Conservation (phyloP, 306 rosid species). For the Medicago lupulina region DNA sequence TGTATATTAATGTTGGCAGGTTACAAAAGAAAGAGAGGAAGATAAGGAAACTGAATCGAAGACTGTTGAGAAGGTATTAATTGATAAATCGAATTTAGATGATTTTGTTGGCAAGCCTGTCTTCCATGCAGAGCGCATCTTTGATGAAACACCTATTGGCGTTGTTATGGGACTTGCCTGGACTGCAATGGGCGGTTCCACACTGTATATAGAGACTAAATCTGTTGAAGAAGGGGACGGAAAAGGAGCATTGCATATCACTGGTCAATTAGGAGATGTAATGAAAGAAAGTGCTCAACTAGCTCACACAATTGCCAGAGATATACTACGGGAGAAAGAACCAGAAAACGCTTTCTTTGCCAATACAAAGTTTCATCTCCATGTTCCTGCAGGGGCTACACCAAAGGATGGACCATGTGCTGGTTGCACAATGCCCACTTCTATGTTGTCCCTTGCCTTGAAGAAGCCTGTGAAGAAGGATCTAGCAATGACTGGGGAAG, state of each 20-base stretch:
- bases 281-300: constrained; percentile 99
- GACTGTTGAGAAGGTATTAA: constrained; percentile 57
- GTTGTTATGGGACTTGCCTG: constrained; percentile 99
- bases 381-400: constrained; percentile 97
- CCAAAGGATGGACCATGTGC: constrained; percentile 99
- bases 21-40: constrained; percentile 46
- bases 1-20: constrained; percentile 57
- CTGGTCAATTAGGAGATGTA: constrained; percentile 99
- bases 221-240: constrained; percentile 87
- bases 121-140: constrained; percentile 96
- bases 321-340: constrained; percentile 62
- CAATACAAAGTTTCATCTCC: constrained; percentile 85
- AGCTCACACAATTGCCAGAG: constrained; percentile 91
- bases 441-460: constrained; percentile 85
- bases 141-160: constrained; percentile 81
- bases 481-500: constrained; percentile 99
- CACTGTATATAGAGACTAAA: constrained; percentile 89
- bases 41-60: constrained; percentile 51
- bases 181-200: constrained; percentile 99
- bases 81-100: constrained; percentile 65
- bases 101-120: constrained; percentile 97
- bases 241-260: constrained; percentile 73
- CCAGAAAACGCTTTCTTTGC: constrained; percentile 78
- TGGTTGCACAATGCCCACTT: constrained; percentile 98
- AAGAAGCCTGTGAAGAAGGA: constrained; percentile 89